These are phyloP conservation scores for Eutrema japonicum DNA, from an alignment of 345 rosid genomes.

Conservation along the genomic window DNA sequence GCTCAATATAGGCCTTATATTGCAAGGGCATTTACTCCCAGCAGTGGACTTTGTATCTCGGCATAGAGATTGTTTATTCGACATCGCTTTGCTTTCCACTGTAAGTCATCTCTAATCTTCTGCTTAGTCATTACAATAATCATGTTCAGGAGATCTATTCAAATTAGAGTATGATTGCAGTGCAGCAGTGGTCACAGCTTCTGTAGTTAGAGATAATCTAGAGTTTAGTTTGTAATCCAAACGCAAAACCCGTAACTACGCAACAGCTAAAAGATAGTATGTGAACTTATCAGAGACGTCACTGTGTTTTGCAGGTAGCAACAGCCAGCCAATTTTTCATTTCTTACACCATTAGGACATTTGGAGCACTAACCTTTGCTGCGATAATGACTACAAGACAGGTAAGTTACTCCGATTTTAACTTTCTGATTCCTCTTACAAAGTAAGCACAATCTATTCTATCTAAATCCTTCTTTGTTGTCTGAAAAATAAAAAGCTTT, in stretches of 20 bases:
- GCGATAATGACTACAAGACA: constrained; percentile 97
- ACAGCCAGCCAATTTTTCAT: constrained; percentile 89
- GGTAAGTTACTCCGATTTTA: constrained; percentile 48
- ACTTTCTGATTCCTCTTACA: not conserved
- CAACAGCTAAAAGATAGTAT: not conserved
- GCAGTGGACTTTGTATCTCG: constrained; percentile 78
- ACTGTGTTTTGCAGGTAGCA: constrained; percentile 66
- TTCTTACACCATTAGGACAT: constrained; percentile 89
- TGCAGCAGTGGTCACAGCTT: constrained; percentile 4
- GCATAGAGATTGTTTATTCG: constrained; percentile 73
- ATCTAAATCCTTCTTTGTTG: constrained; percentile 3
- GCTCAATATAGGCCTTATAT: constrained; percentile 62
- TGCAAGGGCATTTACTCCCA: constrained; percentile 78
- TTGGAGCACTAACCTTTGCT: constrained; percentile 93
- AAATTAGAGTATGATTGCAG: not conserved
- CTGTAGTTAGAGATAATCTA: not conserved
- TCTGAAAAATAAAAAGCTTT: constrained; percentile 55
- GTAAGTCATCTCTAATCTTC: constrained; percentile 51
- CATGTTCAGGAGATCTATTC: not conserved
- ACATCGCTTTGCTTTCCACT: constrained; percentile 77
- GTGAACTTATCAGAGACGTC: not conserved
- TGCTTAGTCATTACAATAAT: constrained; percentile 6
- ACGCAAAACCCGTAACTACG: not conserved
- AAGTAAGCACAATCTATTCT: not conserved
- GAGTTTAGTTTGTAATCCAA: not conserved